Evolutionary conservation across 768 basidiomycete species (phyloP).

Genomic region (Mycena vitilis): DNA sequence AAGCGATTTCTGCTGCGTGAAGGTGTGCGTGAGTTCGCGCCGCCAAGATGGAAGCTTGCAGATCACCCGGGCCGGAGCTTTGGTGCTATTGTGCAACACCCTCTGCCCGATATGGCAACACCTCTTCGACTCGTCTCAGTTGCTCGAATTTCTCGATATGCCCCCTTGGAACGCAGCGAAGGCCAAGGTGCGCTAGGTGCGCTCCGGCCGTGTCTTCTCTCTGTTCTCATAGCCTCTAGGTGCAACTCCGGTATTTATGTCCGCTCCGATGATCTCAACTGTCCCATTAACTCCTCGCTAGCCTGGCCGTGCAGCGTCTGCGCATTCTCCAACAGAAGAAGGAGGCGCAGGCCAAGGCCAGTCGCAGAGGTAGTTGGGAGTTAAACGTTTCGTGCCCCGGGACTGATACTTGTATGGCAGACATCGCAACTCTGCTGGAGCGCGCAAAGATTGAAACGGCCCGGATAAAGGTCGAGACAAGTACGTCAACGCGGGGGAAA

Average conservation of each 20-base stretch:
- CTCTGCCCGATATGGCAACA: slow-evolving; percentile 6
- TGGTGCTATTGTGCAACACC: not conserved
- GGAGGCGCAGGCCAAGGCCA: slow-evolving; percentile 77
- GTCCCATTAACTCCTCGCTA: slow-evolving; percentile 44
- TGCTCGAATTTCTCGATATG: slow-evolving; percentile 44
- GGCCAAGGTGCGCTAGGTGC: slow-evolving; percentile 57
- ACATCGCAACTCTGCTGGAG: slow-evolving; percentile 85
- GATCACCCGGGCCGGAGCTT: not conserved
- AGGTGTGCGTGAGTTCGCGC: not conserved
- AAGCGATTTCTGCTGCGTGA: too few species aligned
- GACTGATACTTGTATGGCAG: slow-evolving; percentile 20
- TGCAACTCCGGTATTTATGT: slow-evolving; percentile 56
- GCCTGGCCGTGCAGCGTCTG: slow-evolving; percentile 86
- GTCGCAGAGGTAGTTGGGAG: slow-evolving; percentile 62
- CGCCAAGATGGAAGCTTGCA: not conserved
- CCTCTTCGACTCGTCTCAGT: not conserved
- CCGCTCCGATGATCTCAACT: slow-evolving; percentile 17
- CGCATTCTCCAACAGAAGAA: slow-evolving; percentile 93
- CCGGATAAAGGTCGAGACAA: slow-evolving; percentile 84
- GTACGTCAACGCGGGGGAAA: slow-evolving; percentile 56
- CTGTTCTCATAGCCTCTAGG: slow-evolving; percentile 42
- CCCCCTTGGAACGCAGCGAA: slow-evolving; percentile 72
- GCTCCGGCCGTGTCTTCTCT: not conserved
- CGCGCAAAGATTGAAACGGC: slow-evolving; percentile 87
- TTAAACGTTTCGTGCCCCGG: not conserved